Evolutionary conservation across 2,329 filamentous ascomycete genomes (phyloP).

Genomic region (Aaosphaeria arxii): DNA sequence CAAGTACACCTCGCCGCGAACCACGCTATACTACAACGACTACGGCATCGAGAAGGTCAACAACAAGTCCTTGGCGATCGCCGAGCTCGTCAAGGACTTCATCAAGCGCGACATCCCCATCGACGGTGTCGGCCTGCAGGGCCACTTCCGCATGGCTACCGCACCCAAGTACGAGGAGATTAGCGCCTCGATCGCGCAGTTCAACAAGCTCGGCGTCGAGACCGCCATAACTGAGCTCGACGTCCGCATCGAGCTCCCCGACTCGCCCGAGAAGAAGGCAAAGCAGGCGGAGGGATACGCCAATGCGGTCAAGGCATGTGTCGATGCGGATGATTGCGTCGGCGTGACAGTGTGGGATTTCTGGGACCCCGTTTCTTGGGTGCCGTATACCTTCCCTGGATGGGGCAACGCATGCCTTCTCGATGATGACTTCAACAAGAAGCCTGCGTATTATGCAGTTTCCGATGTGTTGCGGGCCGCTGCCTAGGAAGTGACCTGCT

Average conservation of each 20-base stretch:
- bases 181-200: constrained; percentile 48
- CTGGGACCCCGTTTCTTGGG: constrained; percentile 40
- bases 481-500: background rate
- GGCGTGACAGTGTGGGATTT: constrained; percentile 44
- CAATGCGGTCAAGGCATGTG: constrained; percentile 33
- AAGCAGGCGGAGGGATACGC: constrained; percentile 52
- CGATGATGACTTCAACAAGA: constrained; percentile 23
- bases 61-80: constrained; percentile 41
- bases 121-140: constrained; percentile 62
- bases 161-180: constrained; percentile 47
- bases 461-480: constrained; percentile 18
- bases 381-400: constrained; percentile 33
- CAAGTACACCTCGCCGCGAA: constrained; percentile 51
- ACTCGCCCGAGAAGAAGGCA: constrained; percentile 38
- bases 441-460: constrained; percentile 36
- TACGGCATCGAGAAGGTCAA: constrained; percentile 61
- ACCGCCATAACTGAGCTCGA: constrained; percentile 63
- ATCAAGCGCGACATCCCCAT: constrained; percentile 45
- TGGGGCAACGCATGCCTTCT: constrained; percentile 34
- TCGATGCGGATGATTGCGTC: constrained; percentile 34
- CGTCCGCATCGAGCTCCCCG: constrained; percentile 50
- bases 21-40: constrained; percentile 63
- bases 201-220: constrained; percentile 53
- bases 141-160: constrained; percentile 57
- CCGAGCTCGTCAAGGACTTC: constrained; percentile 32